A percentile compares a stretch with the other conserved stretches of the same genome.
These are phyloP conservation scores for Quercus parvula DNA, from an alignment of 306 rosid species.

Conservation along the genomic window DNA sequence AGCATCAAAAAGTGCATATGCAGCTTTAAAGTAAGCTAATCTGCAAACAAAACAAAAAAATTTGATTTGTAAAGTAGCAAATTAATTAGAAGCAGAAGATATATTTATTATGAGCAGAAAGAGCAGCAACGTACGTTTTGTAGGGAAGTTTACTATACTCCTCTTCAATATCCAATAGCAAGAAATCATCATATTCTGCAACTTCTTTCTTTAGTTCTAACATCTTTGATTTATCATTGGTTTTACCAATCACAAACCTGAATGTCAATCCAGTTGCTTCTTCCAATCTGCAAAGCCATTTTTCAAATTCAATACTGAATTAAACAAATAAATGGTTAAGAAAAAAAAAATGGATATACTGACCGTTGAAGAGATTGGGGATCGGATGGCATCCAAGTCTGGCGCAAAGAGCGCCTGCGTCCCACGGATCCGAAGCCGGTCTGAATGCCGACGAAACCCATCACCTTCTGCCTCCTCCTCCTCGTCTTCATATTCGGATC, in stretches of 20 bases:
- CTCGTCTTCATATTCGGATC: background rate
- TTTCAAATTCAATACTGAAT: too few relatives aligned
- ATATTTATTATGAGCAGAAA: too few relatives aligned
- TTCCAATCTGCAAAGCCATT: conserved; percentile 69
- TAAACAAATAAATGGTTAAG: background rate
- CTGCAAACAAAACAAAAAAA: conserved; percentile 37
- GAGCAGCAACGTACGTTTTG: conserved; percentile 74
- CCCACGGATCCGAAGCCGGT: conserved; percentile 88
- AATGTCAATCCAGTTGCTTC: conserved; percentile 95
- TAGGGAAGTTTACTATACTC: conserved; percentile 99
- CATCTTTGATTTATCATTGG: conserved; percentile 67
- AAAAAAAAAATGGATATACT: background rate
- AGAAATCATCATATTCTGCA: conserved; percentile 74
- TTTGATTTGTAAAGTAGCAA: conserved; percentile 18
- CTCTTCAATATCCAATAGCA: conserved; percentile 90
- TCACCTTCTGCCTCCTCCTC: conserved; percentile 50
- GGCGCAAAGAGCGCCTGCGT: conserved; percentile 64
- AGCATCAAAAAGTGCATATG: conserved; percentile 79
- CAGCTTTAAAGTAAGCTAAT: conserved; percentile 95
- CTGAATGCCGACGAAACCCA: conserved; percentile 88
- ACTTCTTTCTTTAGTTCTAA: conserved; percentile 63
- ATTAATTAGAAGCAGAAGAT: conserved; percentile 6
- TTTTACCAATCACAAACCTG: conserved; percentile 86
- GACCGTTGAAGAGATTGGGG: conserved; percentile 75
- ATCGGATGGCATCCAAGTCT: conserved; percentile 94